Evolutionary conservation across 2,329 filamentous ascomycete species (phyloP), one percentile per base, ranked within the genome.

Genomic region (Claviceps pazoutovae): DNA sequence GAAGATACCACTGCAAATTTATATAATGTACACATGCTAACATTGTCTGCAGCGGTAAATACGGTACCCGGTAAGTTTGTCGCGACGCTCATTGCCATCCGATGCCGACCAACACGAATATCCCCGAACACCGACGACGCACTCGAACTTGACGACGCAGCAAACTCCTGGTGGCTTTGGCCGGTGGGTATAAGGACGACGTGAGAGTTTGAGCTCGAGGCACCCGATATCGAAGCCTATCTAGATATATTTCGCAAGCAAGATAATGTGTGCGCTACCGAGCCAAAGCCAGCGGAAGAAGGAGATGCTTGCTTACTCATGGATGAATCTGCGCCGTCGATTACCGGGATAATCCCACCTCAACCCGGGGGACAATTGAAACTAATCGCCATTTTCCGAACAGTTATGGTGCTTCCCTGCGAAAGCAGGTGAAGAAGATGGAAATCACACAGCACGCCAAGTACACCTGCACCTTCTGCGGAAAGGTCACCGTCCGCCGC

Each of bases 381-480:
- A 43, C 19, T 14, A 21, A 23, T 21, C 19, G 5, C 2, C 9
- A 17, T 26, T 1, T 21, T 21, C 26, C 16, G 38, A 23, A 56
- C 64, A 91, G 88, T 82, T 95, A 95, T 76, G 93, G 91, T 90
- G 91, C 93, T 72, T 97, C 93, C 68, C 88, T 97, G 76, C 88
- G 90, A 78, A 97, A 97, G 83, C 90, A 72, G 66, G 70, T 72
- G 71, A 97, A 97, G 88, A 96, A 96, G 87, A 95, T 96, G 86
- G 93, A 97, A 85, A 87, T 97, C 74, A 87, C 88, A 68, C 93
- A 97, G 76, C 93, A 98, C 81, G 88, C 89, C 78, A 86, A 86
- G 73, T 97, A 96, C 70, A 83, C 84, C 70, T 97, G 91, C 84
- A 91, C 90, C 62, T 98, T 97, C 86, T 95, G 89, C 82, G 91